These are phyloP conservation scores for Sorghum bicolor DNA, from an alignment of 176 grass and related monocot species.

Conservation along the genomic window DNA sequence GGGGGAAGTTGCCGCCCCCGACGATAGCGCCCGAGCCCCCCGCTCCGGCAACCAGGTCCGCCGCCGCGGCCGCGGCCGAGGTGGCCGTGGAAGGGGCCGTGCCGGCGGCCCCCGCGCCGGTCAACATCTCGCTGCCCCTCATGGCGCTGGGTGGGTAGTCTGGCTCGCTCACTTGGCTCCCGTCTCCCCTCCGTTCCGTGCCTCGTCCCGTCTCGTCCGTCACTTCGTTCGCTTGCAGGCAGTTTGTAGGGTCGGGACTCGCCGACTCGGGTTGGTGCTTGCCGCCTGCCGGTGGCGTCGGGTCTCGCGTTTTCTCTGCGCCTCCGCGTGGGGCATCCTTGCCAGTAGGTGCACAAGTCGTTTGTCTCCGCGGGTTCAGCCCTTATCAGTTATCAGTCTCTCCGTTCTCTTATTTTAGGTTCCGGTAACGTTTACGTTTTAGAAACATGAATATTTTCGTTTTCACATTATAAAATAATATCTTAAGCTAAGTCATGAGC, in stretches of 20 bases:
- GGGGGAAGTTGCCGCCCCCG: slow-evolving; percentile 52
- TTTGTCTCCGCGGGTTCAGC: neutral
- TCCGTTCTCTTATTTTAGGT: too few relatives aligned
- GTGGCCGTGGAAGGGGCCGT: slow-evolving; percentile 31
- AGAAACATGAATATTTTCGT: too few relatives aligned
- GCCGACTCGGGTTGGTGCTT: neutral
- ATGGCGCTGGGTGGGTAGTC: slow-evolving; percentile 1
- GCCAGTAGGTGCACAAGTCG: neutral
- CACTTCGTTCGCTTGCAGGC: neutral
- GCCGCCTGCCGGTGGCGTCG: neutral
- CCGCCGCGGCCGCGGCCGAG: neutral
- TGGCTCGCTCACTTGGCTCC: neutral
- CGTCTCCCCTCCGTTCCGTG: neutral
- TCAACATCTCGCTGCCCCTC: slow-evolving; percentile 67
- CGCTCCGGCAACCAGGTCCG: slow-evolving; percentile 24
- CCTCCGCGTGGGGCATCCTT: neutral
- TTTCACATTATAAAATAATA: too few relatives aligned
- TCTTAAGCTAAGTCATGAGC: too few relatives aligned
- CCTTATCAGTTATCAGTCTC: too few relatives aligned
- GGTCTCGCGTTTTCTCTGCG: neutral
- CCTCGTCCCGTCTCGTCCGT: neutral
- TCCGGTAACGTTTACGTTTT: too few relatives aligned
- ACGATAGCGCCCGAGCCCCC: neutral
- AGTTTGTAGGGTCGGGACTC: neutral
- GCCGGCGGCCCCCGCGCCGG: slow-evolving; percentile 33